Percentiles rank a stretch among this genome's conserved stretches.
phyloP scores from a whole-genome alignment of 2,329 filamentous ascomycete species.

The Verticillium longisporum region DNA sequence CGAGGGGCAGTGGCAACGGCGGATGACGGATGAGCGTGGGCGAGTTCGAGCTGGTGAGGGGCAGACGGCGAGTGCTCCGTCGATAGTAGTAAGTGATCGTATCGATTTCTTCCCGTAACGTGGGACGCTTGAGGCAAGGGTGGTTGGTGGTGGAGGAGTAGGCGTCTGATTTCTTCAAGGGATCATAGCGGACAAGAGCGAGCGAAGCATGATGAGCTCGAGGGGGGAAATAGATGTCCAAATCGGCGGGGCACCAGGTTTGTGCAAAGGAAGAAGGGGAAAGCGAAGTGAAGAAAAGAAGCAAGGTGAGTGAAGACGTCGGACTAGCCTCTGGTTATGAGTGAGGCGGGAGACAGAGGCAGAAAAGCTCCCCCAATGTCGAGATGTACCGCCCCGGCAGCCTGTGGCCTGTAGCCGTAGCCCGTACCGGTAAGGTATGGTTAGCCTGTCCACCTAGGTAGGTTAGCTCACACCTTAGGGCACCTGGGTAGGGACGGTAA shows the following conservation, averaged over 20 bases:
- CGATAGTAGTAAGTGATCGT: neutral
- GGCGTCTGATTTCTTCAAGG: neutral
- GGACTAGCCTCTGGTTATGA: neutral
- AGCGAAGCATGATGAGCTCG: neutral
- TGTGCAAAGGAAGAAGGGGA: neutral
- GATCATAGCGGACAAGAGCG: neutral
- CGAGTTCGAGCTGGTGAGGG: neutral
- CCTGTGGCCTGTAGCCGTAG: neutral
- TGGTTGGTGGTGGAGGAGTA: neutral
- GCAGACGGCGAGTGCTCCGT: neutral
- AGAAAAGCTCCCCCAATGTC: neutral
- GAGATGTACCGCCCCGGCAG: neutral
- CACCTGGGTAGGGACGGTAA: neutral
- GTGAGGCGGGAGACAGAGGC: neutral
- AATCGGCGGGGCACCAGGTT: neutral
- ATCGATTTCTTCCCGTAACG: neutral
- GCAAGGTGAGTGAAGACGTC: neutral
- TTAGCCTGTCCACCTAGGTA: neutral
- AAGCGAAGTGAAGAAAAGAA: neutral
- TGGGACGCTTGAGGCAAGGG: neutral
- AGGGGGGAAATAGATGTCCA: neutral
- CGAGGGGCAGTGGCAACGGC: neutral
- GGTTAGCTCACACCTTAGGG: neutral
- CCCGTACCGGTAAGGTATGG: neutral
- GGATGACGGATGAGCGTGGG: neutral